Evolutionary conservation across 225 moss, liverwort and hornwort species (phyloP).

Genomic region (Pleurozium schreberi): DNA sequence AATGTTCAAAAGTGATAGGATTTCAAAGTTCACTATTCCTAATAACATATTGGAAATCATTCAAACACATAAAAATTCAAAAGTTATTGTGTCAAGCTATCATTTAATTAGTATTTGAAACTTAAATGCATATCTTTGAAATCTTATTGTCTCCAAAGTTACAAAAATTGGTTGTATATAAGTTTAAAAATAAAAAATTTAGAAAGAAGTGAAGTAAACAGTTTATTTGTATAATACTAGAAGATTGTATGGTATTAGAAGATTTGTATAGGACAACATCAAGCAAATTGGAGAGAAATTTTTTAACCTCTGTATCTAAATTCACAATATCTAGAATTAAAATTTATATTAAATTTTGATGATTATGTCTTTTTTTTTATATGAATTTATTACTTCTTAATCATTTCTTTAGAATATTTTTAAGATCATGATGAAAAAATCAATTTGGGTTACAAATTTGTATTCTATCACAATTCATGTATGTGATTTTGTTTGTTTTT

Average conservation of each 20-base stretch:
- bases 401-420: fast-evolving
- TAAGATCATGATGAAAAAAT: not conserved
- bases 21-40: fast-evolving
- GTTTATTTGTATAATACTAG: not conserved
- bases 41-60: no score
- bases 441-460: no score
- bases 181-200: no score
- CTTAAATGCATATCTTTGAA: not conserved
- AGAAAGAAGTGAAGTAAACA: not conserved
- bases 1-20: not conserved
- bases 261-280: no score
- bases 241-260: fast-evolving
- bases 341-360: not conserved
- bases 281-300: not conserved
- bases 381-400: not conserved
- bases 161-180: no score
- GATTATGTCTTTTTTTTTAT: not conserved
- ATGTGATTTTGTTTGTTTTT: fast-evolving
- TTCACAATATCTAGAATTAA: no score
- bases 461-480: no score
- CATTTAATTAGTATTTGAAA: not conserved
- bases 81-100: not conserved
- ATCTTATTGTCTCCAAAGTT: no score
- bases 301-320: no score
- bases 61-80: fast-evolving